Evolutionary conservation across 345 rosid genomes (phyloP).

Genomic region (Mallotus nudiflorus): DNA sequence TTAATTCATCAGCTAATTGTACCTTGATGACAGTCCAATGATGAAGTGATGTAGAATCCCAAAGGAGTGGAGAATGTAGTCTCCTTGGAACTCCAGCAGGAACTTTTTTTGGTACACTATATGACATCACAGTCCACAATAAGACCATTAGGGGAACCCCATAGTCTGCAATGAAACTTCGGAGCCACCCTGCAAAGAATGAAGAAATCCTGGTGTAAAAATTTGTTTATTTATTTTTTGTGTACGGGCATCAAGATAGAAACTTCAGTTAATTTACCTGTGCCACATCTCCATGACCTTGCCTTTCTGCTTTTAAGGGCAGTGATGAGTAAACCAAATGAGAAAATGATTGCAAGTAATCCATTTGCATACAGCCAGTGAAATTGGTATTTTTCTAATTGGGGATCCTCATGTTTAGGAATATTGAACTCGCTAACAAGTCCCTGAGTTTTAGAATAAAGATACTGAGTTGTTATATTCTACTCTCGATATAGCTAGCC

Average conservation of each 20-base stretch:
- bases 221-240: neutral
- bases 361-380: slow-evolving; percentile 70
- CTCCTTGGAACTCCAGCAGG: slow-evolving; percentile 69
- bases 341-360: slow-evolving; percentile 65
- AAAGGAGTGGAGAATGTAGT: slow-evolving; percentile 72
- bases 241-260: neutral
- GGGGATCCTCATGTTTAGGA: slow-evolving; percentile 42
- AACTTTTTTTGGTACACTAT: slow-evolving; percentile 40
- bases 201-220: neutral
- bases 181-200: slow-evolving; percentile 52
- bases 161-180: slow-evolving; percentile 73
- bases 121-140: slow-evolving; percentile 66
- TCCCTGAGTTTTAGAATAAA: slow-evolving; percentile 46
- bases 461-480: too few relatives aligned
- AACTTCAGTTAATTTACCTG: slow-evolving; percentile 32
- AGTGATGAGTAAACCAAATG: slow-evolving; percentile 55
- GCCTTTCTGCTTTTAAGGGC: slow-evolving; percentile 64
- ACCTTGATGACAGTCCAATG: slow-evolving; percentile 92
- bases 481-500: neutral
- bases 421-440: slow-evolving; percentile 54
- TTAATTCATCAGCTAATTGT: neutral
- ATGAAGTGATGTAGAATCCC: slow-evolving; percentile 62
- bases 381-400: slow-evolving; percentile 43
- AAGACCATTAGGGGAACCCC: slow-evolving; percentile 82
- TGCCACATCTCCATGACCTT: slow-evolving; percentile 66